phyloP scores from a whole-genome alignment of 495 filamentous ascomycete genomes.

The Penicillium antarcticum region DNA sequence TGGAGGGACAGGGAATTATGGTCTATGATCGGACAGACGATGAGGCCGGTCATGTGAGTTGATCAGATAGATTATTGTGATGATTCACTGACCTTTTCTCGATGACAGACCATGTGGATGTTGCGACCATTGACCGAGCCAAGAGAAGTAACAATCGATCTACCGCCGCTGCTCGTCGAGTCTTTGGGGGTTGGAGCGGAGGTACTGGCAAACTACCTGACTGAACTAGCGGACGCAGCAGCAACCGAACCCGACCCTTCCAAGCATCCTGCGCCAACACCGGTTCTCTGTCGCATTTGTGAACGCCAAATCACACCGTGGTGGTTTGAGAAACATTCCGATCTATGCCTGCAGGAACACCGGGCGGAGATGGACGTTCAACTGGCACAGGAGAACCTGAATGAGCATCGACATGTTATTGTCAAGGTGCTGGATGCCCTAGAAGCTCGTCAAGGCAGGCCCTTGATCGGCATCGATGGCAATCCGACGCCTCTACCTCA shows the following conservation, averaged over 20 bases:
- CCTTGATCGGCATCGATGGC: conserved; percentile 57
- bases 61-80: neutral
- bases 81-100: conserved; percentile 16
- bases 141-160: conserved; percentile 89
- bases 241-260: conserved; percentile 83
- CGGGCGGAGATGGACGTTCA: conserved; percentile 97
- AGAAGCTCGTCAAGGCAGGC: conserved; percentile 73
- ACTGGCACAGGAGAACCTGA: conserved; percentile 85
- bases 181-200: conserved; percentile 92
- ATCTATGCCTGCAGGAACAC: conserved; percentile 93
- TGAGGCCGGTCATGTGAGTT: conserved; percentile 83
- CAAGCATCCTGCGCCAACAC: conserved; percentile 79
- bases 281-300: conserved; percentile 93
- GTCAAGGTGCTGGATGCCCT: conserved; percentile 92
- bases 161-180: conserved; percentile 87
- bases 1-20: conserved; percentile 97
- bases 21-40: conserved; percentile 85
- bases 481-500: conserved; percentile 45
- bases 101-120: conserved; percentile 95
- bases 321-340: conserved; percentile 99
- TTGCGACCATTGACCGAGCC: conserved; percentile 86
- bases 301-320: conserved; percentile 97
- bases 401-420: conserved; percentile 93
- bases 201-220: conserved; percentile 90
- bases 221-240: conserved; percentile 79